These are phyloP conservation scores for Spergularia azorica DNA, from an alignment of 179 eudicot genomes.

Conservation along the genomic window DNA sequence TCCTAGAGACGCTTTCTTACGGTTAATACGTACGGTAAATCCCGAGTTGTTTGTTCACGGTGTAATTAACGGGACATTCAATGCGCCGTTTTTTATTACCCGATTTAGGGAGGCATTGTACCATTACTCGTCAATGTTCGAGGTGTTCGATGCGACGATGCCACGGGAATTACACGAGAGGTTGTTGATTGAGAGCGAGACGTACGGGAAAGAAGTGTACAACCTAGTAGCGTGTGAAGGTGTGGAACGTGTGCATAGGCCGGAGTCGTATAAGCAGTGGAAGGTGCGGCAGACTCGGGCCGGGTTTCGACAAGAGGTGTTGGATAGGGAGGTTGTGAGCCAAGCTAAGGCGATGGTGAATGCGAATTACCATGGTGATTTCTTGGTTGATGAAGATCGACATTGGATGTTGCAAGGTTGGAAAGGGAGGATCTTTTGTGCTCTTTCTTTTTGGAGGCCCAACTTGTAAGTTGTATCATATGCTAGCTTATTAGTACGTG, in stretches of 20 bases:
- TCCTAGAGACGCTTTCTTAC: slow-evolving; percentile 45
- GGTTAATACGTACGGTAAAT: slow-evolving; percentile 33
- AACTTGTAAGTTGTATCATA: background rate
- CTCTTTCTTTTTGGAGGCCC: slow-evolving; percentile 49
- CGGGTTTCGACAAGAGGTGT: slow-evolving; percentile 33
- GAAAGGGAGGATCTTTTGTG: slow-evolving; percentile 55
- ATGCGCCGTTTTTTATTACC: slow-evolving; percentile 49
- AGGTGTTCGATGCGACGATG: slow-evolving; percentile 45
- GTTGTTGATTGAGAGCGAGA: slow-evolving; percentile 38
- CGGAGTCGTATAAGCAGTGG: slow-evolving; percentile 63
- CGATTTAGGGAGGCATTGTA: slow-evolving; percentile 50
- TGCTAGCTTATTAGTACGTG: background rate
- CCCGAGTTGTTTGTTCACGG: slow-evolving; percentile 50
- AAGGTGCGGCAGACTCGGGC: slow-evolving; percentile 37
- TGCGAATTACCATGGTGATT: slow-evolving; percentile 47
- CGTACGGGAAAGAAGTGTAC: slow-evolving; percentile 38
- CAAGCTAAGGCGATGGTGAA: slow-evolving; percentile 41
- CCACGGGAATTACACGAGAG: slow-evolving; percentile 37
- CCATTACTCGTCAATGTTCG: slow-evolving; percentile 42
- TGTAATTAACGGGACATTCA: slow-evolving; percentile 40
- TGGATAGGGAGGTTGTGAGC: slow-evolving; percentile 33
- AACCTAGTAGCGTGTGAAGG: slow-evolving; percentile 63
- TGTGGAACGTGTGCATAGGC: slow-evolving; percentile 48
- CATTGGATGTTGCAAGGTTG: slow-evolving; percentile 63
- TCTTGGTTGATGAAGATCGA: slow-evolving; percentile 45